phyloP scores from a whole-genome alignment of 163 green algal genomes.

The Trebouxiophyceae sp. region DNA sequence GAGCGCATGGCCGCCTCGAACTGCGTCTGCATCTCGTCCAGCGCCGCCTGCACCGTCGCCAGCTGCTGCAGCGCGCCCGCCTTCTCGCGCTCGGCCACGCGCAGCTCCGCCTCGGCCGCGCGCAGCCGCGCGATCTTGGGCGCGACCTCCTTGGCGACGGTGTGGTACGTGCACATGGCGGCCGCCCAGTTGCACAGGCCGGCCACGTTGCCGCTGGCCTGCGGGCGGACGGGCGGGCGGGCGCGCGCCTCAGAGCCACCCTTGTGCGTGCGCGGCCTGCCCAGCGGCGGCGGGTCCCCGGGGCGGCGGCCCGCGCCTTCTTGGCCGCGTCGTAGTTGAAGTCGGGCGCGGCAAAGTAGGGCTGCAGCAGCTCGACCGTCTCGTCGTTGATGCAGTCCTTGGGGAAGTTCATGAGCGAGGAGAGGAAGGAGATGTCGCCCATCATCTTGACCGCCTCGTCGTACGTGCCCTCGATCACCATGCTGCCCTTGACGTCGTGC shows the following conservation, averaged over 20 bases:
- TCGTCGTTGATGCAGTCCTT: constrained; percentile 97
- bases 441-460: constrained; percentile 89
- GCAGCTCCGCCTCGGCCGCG: constrained; percentile 81
- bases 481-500: constrained; percentile 67
- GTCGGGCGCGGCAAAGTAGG: constrained; percentile 87
- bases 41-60: constrained; percentile 77
- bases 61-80: constrained; percentile 80
- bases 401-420: constrained; percentile 82
- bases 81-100: constrained; percentile 76
- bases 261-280: no score
- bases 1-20: constrained; percentile 88
- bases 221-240: no score
- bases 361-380: constrained; percentile 81
- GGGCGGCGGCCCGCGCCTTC: constrained; percentile 55
- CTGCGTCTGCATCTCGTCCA: constrained; percentile 84
- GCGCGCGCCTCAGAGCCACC: no score
- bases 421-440: constrained; percentile 85
- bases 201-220: constrained; percentile 81
- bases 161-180: constrained; percentile 93
- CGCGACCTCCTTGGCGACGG: constrained; percentile 85
- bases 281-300: no score
- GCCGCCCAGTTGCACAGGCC: constrained; percentile 91
- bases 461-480: constrained; percentile 81
- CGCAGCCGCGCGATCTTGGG: constrained; percentile 87
- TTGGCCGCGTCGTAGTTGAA: constrained; percentile 89